Evolutionary conservation across 805 yeast genomes (phyloP), one percentile per base, ranked within the genome.

Genomic region (Grigorovia yakushimaensis): DNA sequence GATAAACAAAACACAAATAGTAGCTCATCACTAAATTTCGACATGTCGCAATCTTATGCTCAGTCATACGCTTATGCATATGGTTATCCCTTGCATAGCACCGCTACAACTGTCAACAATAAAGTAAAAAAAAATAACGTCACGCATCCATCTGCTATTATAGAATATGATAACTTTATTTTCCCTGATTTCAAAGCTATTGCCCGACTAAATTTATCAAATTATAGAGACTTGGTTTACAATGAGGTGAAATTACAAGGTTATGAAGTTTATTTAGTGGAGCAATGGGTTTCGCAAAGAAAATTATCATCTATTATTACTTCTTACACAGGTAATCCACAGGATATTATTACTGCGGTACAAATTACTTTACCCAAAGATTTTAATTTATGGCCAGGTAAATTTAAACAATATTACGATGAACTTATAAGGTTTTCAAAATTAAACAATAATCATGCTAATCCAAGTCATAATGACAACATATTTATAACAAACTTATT

Each of bases 281-380:
- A 93, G 62, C 97, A 91, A 62, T 93, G 98, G 98, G 82, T 85
- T 2, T 72, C 83, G 24, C 82, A 81, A 50, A 71, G 98, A 39
- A 72, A 76, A 42, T 67, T 79, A n/a, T 81, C 86, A 24, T 73
- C 84, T 1, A 73, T 84, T 4, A 81, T 91, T n/a, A 79, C 93
- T 1, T 79, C 91, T 0, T 93, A 76, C 61, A 93, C 98, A 0
- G 98, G 98, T 3, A 85, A 88, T 59, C 59, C 77, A 6, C 71
- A 71, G 17, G 85, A 88, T 54, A 66, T 67, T 20, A 74, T 88
- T 0, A 65, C 70, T 19, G 95, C 82, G 1, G 77, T 76, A 35
- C 73, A 81, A 49, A 74, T 85, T 17, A 68, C 75, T 73, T 82
- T 46, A 10, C 72, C 74, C 2, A 52, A 54, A 15, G 65, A 70